phyloP scores from a whole-genome alignment of 148 eudicot genomes.

The Fagopyrum homotropicum region DNA sequence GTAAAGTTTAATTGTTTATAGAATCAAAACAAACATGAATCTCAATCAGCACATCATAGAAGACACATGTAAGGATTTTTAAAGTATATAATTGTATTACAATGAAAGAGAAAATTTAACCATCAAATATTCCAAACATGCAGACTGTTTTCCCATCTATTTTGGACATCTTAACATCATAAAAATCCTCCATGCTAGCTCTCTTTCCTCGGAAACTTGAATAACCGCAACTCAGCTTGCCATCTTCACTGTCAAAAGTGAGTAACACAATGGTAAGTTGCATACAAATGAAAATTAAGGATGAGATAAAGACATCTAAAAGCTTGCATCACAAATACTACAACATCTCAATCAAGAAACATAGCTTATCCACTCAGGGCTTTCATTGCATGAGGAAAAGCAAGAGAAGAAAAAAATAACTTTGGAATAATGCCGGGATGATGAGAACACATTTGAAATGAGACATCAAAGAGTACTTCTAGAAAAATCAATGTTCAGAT shows the following conservation, averaged over 20 bases:
- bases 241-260: constrained; percentile 73
- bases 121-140: constrained; percentile 94
- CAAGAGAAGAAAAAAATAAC: too few species aligned
- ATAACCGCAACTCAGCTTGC: constrained; percentile 79
- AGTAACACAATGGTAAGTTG: constrained; percentile 23
- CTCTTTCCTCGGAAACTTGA: constrained; percentile 95
- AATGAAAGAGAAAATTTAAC: constrained; percentile 36
- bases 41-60: too few species aligned
- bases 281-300: background rate
- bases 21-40: too few species aligned
- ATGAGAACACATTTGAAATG: too few species aligned
- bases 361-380: too few species aligned
- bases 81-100: background rate
- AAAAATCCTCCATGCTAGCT: constrained; percentile 96
- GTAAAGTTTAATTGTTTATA: too few species aligned
- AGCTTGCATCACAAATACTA: too few species aligned
- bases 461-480: too few species aligned
- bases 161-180: constrained; percentile 72
- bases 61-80: background rate
- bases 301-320: background rate
- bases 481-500: too few species aligned
- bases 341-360: too few species aligned
- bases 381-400: too few species aligned
- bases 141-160: constrained; percentile 63
- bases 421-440: too few species aligned